Evolutionary conservation across 495 filamentous ascomycete genomes (phyloP), one percentile per base, ranked within the genome.

Genomic region (Penicillium bovifimosum): DNA sequence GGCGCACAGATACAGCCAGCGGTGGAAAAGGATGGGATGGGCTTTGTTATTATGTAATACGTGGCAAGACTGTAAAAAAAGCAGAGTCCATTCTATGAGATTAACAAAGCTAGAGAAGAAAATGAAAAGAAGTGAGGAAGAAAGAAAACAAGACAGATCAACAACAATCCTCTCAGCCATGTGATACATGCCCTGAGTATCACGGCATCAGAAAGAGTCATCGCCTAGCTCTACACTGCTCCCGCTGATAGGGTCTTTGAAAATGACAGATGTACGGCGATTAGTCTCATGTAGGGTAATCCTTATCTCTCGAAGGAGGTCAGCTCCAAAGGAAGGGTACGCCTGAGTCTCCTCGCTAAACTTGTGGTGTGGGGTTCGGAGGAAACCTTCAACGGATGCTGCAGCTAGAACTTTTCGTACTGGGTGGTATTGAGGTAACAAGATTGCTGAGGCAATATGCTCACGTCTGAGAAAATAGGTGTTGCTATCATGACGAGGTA

Each of bases 391-490:
- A 41, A 65, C 52, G 2, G 42, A 52, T 41, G 59, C 62, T 29
- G 32, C 40, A 57, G 60, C 60, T 18, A 65, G 6, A 39, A 60
- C 53, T 3, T 26, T 20, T 24, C 57, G 64, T 20, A 67, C 62
- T 18, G 54, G 50, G 50, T 63, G 62, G 5, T 32, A 50, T 39
- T 33, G 52, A 50, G 52, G 57, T 18, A 67, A 53, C 31, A 31
- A 20, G 9, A 35, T 45, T 42, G 62, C 61, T 50, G 59, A 64
- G 33, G 18, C 49, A 47, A 64, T 62, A 26, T 67, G 56, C 28
- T 60, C n/a, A 32, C 33, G 39, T 20, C 17, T 54, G 13, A 67
- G 43, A 34, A 31, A 62, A 42, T 59, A 42, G 38, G 59, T 63
- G 50, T 62, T 62, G 13, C 9, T 58, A 39, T 55, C 47, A 33